Percentiles rank a stretch among this genome's conserved stretches.
Evolutionary conservation across 495 filamentous ascomycete species (phyloP).

Genomic region (Aspergillus avenaceus): DNA sequence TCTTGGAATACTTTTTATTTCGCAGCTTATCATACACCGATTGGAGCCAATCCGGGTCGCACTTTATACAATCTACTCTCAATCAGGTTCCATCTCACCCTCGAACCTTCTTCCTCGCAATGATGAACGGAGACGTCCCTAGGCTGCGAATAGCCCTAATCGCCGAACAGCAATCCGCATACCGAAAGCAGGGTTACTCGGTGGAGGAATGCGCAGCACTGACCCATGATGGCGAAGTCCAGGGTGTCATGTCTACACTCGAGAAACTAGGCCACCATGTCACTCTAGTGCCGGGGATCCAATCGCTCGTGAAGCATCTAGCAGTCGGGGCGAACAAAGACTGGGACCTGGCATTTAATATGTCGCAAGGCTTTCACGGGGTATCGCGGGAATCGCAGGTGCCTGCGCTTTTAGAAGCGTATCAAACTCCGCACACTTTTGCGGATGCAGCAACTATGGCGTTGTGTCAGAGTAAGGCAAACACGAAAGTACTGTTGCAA

Average conservation of each 20-base stretch:
- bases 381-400: conserved; percentile 22
- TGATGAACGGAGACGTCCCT: no score
- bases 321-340: conserved; percentile 7
- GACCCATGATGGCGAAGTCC: conserved; percentile 8
- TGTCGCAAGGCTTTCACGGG: conserved; percentile 18
- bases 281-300: conserved; percentile 8
- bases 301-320: conserved; percentile 12
- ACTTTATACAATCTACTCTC: no score
- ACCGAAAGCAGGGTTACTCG: conserved; percentile 6
- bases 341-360: conserved; percentile 22
- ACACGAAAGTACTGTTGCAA: conserved; percentile 19
- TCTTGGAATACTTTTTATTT: no score
- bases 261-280: conserved; percentile 8
- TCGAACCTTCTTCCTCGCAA: no score
- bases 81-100: no score
- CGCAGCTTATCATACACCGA: no score
- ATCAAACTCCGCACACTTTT: conserved; percentile 21
- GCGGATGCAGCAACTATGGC: conserved; percentile 21
- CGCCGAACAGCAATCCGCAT: conserved; percentile 7
- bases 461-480: conserved; percentile 20
- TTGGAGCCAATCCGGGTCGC: no score
- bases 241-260: conserved; percentile 5
- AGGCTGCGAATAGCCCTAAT: conserved; percentile 16
- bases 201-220: conserved; percentile 9
- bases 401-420: conserved; percentile 22